Conservation (phyloP, 139 green algal species). For the Chlamydomonas sp. region DNA sequence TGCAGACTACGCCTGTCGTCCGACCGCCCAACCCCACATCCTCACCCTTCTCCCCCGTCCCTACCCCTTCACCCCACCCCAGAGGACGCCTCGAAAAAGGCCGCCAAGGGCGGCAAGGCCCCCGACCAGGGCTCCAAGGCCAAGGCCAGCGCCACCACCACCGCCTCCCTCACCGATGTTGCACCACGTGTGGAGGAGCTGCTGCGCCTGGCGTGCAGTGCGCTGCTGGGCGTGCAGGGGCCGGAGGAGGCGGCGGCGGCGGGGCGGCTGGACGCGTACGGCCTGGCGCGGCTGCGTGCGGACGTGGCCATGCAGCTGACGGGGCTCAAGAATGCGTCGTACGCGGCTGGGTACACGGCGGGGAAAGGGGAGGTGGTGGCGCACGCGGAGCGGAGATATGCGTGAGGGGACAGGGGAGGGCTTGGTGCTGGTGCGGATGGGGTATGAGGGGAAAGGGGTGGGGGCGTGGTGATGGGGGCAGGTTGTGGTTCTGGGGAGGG, state of each 20-base stretch:
- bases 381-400: conserved; percentile 46
- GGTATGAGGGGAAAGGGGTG: too few relatives aligned
- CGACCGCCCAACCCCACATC: neutral
- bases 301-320: conserved; percentile 74
- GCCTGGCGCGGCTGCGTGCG: conserved; percentile 56
- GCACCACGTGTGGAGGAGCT: conserved; percentile 37
- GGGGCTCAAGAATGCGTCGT: conserved; percentile 74
- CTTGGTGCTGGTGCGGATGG: too few relatives aligned
- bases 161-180: conserved; percentile 42
- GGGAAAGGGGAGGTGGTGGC: conserved; percentile 67
- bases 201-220: conserved; percentile 20
- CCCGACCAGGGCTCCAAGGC: neutral
- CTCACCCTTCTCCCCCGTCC: neutral
- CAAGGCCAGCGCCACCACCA: neutral
- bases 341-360: conserved; percentile 65
- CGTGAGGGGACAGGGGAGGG: conserved; percentile 1
- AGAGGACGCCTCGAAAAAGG: conserved; percentile 24
- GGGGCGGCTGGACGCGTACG: conserved; percentile 42
- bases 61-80: neutral
- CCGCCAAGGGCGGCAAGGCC: conserved; percentile 9
- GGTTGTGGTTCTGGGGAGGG: too few relatives aligned
- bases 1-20: too few relatives aligned
- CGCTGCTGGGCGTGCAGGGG: conserved; percentile 10
- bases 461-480: too few relatives aligned
- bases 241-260: conserved; percentile 1